phyloP scores from a whole-genome alignment of 768 basidiomycete genomes.

The Antrodiella citrinella region DNA sequence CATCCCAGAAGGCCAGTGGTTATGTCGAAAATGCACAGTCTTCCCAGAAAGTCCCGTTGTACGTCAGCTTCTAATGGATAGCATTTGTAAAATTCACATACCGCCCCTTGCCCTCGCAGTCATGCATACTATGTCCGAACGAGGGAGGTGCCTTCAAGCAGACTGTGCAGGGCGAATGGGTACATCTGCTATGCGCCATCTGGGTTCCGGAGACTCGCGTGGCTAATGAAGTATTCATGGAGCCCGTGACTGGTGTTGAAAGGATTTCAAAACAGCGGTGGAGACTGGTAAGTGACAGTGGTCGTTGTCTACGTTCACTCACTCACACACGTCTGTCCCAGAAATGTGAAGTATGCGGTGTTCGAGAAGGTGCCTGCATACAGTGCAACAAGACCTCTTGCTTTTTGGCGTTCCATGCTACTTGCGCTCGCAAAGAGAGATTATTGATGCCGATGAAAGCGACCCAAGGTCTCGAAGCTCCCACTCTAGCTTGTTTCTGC shows the following conservation, averaged over 20 bases:
- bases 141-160: conserved; percentile 99
- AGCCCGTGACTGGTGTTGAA: conserved; percentile 88
- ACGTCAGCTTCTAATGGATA: conserved; percentile 22
- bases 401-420: conserved; percentile 89
- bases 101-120: too few species aligned
- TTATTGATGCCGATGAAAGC: conserved; percentile 84
- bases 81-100: not conserved
- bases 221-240: conserved; percentile 95
- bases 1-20: conserved; percentile 99
- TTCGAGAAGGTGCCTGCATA: conserved; percentile 78
- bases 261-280: conserved; percentile 84
- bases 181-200: conserved; percentile 92
- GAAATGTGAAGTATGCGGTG: conserved; percentile 61
- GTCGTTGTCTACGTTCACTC: too few species aligned
- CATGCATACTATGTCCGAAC: conserved; percentile 92
- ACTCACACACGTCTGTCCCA: conserved; percentile 6
- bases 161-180: conserved; percentile 87
- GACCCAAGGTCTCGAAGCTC: conserved; percentile 64
- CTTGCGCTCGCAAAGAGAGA: conserved; percentile 86
- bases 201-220: conserved; percentile 95
- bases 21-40: conserved; percentile 96
- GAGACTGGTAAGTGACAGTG: conserved; percentile 77
- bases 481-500: conserved; percentile 73
- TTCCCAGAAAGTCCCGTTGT: conserved; percentile 96
- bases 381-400: conserved; percentile 90